phyloP scores from a whole-genome alignment of 352 stramenopile genomes.

The Phytophthora fragariae region DNA sequence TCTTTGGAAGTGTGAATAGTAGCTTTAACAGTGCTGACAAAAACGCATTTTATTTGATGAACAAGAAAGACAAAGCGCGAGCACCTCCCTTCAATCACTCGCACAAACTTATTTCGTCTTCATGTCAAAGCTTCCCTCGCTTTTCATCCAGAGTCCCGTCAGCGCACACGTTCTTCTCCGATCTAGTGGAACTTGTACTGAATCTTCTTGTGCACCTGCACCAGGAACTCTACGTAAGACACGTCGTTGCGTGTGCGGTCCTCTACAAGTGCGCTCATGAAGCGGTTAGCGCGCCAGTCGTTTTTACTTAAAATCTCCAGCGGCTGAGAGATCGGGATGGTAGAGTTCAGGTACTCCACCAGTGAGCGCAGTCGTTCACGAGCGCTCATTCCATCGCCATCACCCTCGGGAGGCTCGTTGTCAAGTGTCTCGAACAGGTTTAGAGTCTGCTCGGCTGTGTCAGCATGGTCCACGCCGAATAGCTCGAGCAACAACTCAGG shows the following conservation, averaged over 20 bases:
- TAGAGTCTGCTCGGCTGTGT: conserved; percentile 76
- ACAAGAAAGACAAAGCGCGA: conserved; percentile 21
- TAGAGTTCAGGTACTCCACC: conserved; percentile 84
- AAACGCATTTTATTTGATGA: conserved; percentile 44
- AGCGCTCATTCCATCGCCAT: conserved; percentile 56
- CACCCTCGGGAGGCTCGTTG: conserved; percentile 40
- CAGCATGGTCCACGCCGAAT: conserved; percentile 85
- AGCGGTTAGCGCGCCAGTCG: conserved; percentile 83
- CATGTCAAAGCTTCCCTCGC: conserved; percentile 32
- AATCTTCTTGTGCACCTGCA: conserved; percentile 93
- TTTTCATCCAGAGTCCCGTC: conserved; percentile 21
- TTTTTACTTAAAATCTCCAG: conserved; percentile 89
- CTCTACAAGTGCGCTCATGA: conserved; percentile 89
- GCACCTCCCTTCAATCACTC: not conserved
- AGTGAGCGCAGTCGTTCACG: conserved; percentile 74
- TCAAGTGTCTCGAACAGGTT: conserved; percentile 76
- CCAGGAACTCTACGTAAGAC: conserved; percentile 92
- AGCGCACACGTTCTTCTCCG: conserved; percentile 17
- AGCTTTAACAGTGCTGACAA: conserved; percentile 29
- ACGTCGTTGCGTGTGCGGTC: conserved; percentile 87
- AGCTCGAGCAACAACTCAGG: conserved; percentile 81
- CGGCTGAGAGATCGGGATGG: conserved; percentile 83
- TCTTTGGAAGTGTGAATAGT: not conserved
- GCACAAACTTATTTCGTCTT: conserved; percentile 11
- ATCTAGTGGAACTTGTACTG: conserved; percentile 91